Conservation (phyloP, 331 rosid genomes). For the Acacia concinna region DNA sequence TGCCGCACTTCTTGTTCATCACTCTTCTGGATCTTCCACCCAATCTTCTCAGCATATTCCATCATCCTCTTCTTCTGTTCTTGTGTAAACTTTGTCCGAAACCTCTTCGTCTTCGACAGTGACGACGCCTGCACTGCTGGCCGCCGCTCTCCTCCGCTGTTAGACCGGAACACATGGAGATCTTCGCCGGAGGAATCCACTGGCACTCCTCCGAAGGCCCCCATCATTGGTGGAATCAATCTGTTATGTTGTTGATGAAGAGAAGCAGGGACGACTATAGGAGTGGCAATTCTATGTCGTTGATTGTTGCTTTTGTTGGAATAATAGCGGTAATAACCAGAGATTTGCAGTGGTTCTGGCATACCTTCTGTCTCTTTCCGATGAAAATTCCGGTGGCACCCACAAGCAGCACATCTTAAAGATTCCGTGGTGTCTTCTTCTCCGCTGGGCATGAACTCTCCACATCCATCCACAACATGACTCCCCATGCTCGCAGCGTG, state of each 20-base stretch:
- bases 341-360: conserved; percentile 7
- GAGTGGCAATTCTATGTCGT: not conserved
- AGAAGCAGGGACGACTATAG: conserved; percentile 8
- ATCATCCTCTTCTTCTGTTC: conserved; percentile 70
- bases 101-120: conserved; percentile 54
- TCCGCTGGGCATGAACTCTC: conserved; percentile 82
- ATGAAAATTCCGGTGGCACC: conserved; percentile 81
- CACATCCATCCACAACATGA: conserved; percentile 74
- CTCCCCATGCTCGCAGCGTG: conserved; percentile 76
- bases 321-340: conserved; percentile 14
- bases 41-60: conserved; percentile 73
- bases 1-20: conserved; percentile 65
- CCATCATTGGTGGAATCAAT: conserved; percentile 51
- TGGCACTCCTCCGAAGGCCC: conserved; percentile 48
- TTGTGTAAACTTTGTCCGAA: conserved; percentile 66
- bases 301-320: not conserved
- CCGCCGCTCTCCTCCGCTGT: too few species aligned
- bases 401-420: conserved; percentile 74
- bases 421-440: conserved; percentile 49
- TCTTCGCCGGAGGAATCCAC: conserved; percentile 72
- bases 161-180: too few species aligned
- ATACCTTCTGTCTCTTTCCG: conserved; percentile 50
- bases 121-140: conserved; percentile 19
- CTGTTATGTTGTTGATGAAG: conserved; percentile 26
- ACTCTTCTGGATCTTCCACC: conserved; percentile 82